Evolutionary conservation across 2,329 filamentous ascomycete genomes (phyloP).

Genomic region (Sclerotinia spermophila): DNA sequence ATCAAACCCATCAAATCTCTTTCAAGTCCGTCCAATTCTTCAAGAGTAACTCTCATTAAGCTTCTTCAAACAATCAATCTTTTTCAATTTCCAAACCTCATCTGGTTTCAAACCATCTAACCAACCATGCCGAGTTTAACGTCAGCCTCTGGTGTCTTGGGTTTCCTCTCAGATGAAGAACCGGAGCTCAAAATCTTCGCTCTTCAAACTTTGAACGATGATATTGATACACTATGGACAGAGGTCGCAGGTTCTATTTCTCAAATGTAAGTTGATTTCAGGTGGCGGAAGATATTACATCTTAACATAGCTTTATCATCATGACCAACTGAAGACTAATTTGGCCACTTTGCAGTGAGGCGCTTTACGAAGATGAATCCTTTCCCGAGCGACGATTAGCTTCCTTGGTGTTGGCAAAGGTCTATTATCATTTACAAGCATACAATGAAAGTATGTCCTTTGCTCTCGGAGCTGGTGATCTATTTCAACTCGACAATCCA

Average conservation of each 20-base stretch:
- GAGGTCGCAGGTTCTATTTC: constrained; percentile 90
- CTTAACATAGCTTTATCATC: neutral
- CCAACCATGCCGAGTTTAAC: constrained; percentile 80
- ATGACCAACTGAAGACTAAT: constrained; percentile 23
- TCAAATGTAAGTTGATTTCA: constrained; percentile 69
- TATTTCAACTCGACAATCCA: constrained; percentile 86
- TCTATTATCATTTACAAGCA: constrained; percentile 97
- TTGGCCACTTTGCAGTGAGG: constrained; percentile 61
- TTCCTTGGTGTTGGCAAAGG: constrained; percentile 91
- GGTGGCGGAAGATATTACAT: neutral
- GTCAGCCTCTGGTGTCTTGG: constrained; percentile 90
- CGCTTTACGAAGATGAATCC: constrained; percentile 91
- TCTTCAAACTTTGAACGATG: constrained; percentile 88
- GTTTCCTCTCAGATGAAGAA: constrained; percentile 93
- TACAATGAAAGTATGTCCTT: constrained; percentile 99
- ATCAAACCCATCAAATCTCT: neutral
- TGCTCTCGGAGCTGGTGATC: constrained; percentile 87
- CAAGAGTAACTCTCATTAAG: neutral
- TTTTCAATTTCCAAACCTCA: neutral
- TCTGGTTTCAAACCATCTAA: neutral
- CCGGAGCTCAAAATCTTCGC: constrained; percentile 92
- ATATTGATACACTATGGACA: constrained; percentile 96
- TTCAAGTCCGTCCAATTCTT: neutral
- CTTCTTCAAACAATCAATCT: neutral
- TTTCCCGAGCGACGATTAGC: constrained; percentile 94